phyloP scores from a whole-genome alignment of 441 rosid genomes.

The Syzygium malaccense region DNA sequence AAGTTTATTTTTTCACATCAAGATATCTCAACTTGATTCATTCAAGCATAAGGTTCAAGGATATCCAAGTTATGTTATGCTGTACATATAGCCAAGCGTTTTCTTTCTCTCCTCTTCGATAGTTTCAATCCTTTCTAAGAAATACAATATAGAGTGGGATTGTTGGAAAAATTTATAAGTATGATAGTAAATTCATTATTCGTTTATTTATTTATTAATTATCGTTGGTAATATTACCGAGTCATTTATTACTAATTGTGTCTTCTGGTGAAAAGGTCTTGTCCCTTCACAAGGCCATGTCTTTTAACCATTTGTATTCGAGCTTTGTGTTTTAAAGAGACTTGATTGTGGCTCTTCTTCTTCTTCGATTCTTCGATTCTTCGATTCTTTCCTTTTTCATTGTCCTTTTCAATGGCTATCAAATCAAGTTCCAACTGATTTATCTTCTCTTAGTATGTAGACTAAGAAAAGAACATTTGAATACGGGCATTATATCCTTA shows the following conservation, averaged over 20 bases:
- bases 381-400: not conserved
- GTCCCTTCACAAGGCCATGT: not conserved
- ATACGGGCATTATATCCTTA: not conserved
- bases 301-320: not conserved
- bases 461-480: not conserved
- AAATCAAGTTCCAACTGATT: not conserved
- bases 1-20: not conserved
- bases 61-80: not conserved
- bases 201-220: not conserved
- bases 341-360: not conserved
- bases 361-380: not conserved
- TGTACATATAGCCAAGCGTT: not conserved
- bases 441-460: not conserved
- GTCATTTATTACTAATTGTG: not conserved
- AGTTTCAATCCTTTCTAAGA: not conserved
- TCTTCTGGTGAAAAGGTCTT: not conserved
- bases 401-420: not conserved
- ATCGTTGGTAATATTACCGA: not conserved
- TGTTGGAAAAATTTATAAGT: not conserved
- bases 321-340: not conserved
- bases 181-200: not conserved
- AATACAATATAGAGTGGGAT: not conserved
- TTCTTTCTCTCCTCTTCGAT: not conserved
- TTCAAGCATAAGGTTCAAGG: not conserved
- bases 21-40: not conserved